phyloP scores from a whole-genome alignment of 2,329 filamentous ascomycete genomes.

The Fonsecaea multimorphosa region DNA sequence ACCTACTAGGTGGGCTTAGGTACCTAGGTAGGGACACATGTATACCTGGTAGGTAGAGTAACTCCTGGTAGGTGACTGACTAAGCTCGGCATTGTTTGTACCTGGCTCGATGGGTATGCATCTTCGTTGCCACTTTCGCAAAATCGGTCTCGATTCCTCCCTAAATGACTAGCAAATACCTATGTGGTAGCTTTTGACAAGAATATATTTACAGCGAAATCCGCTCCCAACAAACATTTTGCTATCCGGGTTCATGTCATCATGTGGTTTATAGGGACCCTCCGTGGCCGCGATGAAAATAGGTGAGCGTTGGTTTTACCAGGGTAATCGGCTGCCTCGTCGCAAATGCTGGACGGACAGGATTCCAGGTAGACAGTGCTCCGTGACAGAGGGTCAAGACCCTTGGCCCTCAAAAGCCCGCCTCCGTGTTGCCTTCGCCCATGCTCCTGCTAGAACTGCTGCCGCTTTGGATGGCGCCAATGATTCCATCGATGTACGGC shows the following conservation, averaged over 20 bases:
- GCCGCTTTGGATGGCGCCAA: constrained; percentile 89
- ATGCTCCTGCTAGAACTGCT: constrained; percentile 89
- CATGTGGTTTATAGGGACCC: not conserved
- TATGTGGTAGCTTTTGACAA: not conserved
- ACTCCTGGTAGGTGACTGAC: not conserved
- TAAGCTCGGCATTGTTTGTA: not conserved
- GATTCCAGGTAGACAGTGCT: not conserved
- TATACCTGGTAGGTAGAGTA: not conserved
- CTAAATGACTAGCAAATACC: not conserved
- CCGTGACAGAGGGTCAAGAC: not conserved
- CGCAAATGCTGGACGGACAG: not conserved
- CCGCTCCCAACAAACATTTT: not conserved
- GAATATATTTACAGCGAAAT: constrained; percentile 1
- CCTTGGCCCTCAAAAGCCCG: constrained; percentile 37
- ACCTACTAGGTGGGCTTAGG: too few relatives aligned
- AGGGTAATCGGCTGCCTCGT: not conserved
- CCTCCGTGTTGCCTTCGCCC: constrained; percentile 92
- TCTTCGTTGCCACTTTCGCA: not conserved
- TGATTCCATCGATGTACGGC: constrained; percentile 81
- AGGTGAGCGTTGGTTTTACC: not conserved
- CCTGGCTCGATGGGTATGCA: too few relatives aligned
- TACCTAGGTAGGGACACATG: too few relatives aligned
- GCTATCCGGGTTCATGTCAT: not conserved
- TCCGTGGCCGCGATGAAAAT: not conserved
- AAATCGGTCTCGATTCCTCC: not conserved